phyloP scores from a whole-genome alignment of 2,329 filamentous ascomycete species.

The Diaporthe sp. region DNA sequence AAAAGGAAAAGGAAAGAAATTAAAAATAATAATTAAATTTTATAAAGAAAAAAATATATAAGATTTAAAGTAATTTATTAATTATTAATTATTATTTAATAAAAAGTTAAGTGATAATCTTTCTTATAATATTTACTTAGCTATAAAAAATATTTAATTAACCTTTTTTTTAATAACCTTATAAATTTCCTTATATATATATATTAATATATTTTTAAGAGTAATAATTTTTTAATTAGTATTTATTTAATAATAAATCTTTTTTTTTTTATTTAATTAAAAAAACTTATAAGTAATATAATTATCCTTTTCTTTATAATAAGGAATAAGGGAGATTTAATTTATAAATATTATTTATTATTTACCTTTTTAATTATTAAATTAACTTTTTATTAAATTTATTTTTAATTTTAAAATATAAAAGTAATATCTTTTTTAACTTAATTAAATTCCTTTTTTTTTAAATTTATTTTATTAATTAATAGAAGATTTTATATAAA shows the following conservation, averaged over 20 bases:
- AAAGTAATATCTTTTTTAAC: neutral
- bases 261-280: neutral
- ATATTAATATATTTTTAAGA: too few relatives aligned
- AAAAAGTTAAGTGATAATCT: too few relatives aligned
- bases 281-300: neutral
- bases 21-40: too few relatives aligned
- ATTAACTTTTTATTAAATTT: neutral
- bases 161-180: too few relatives aligned
- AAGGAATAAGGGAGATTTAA: neutral
- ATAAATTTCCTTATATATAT: too few relatives aligned
- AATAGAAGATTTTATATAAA: conserved; percentile 24
- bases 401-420: neutral
- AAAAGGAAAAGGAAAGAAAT: too few relatives aligned
- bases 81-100: too few relatives aligned
- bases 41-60: too few relatives aligned
- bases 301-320: neutral
- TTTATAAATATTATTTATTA: neutral
- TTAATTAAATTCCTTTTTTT: neutral
- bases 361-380: neutral
- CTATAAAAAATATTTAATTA: too few relatives aligned
- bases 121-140: too few relatives aligned
- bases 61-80: too few relatives aligned
- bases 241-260: neutral
- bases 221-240: neutral
- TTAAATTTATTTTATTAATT: neutral